phyloP scores from a whole-genome alignment of 371 early-diverging fungal species.

The Lichtheimia ornata region DNA sequence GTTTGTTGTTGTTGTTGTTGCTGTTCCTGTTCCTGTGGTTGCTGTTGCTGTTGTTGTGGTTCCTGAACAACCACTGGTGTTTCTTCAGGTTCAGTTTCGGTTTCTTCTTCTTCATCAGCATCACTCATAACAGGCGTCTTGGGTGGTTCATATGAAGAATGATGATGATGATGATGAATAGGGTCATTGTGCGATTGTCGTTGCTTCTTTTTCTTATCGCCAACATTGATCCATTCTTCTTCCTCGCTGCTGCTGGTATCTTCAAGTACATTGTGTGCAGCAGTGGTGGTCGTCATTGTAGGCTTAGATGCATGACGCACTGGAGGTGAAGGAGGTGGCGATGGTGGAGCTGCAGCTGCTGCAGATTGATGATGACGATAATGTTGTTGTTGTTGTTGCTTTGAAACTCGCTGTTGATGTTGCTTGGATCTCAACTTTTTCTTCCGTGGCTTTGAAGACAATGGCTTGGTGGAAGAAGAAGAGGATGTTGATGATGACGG shows the following conservation, averaged over 20 bases:
- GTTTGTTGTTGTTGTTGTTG: not conserved
- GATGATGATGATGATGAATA: not conserved
- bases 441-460: conserved; percentile 1
- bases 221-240: conserved; percentile 10
- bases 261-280: not conserved
- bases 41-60: too few species aligned
- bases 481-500: not conserved
- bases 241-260: conserved; percentile 2
- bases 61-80: too few species aligned
- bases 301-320: too few species aligned
- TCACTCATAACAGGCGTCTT: conserved; percentile 8
- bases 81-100: too few species aligned
- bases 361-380: conserved; percentile 1
- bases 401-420: not conserved
- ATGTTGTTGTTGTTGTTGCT: conserved; percentile 6
- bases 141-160: not conserved
- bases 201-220: conserved; percentile 10
- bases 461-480: too few species aligned
- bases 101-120: too few species aligned
- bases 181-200: not conserved
- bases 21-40: conserved; percentile 1
- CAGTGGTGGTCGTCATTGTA: not conserved
- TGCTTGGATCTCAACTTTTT: not conserved
- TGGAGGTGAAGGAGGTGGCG: not conserved
- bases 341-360: conserved; percentile 4